Evolutionary conservation across 2,329 filamentous ascomycete species (phyloP).

Genomic region (Lasiodiplodia hormozganensis): DNA sequence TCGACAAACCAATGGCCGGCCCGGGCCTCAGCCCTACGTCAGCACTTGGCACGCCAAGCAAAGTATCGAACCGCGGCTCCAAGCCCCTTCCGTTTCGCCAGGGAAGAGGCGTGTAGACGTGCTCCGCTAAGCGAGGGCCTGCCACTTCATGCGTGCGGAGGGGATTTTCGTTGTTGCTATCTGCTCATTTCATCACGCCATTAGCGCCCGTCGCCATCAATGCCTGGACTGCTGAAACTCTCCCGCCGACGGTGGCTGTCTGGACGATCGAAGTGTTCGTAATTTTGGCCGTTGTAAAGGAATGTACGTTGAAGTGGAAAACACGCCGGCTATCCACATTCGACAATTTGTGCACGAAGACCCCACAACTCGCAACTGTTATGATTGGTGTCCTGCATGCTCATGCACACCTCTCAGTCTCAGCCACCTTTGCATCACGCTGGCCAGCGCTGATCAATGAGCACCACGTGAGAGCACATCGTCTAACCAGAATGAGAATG

Average conservation of each 20-base stretch:
- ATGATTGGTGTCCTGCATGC: neutral
- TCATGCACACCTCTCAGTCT: neutral
- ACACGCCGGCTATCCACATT: neutral
- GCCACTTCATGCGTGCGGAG: neutral
- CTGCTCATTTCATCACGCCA: neutral
- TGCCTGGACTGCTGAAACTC: neutral
- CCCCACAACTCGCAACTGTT: neutral
- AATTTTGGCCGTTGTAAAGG: neutral
- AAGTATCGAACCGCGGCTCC: conserved; percentile 19
- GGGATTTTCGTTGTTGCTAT: neutral
- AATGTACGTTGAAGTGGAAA: neutral
- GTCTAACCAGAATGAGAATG: conserved; percentile 13
- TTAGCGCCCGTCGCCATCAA: neutral
- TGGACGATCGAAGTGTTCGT: neutral
- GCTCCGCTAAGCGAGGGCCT: neutral
- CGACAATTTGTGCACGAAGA: neutral
- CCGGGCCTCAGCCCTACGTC: conserved; percentile 25
- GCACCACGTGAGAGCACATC: conserved; percentile 16
- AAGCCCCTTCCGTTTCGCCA: conserved; percentile 9
- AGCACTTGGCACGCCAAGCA: conserved; percentile 12
- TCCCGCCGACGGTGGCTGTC: neutral
- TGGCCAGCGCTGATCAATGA: conserved; percentile 12
- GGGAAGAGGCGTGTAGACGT: conserved; percentile 7
- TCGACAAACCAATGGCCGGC: conserved; percentile 20
- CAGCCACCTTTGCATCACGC: neutral